Conservation (phyloP, 768 basidiomycete species). For the Lentinula boryana region DNA sequence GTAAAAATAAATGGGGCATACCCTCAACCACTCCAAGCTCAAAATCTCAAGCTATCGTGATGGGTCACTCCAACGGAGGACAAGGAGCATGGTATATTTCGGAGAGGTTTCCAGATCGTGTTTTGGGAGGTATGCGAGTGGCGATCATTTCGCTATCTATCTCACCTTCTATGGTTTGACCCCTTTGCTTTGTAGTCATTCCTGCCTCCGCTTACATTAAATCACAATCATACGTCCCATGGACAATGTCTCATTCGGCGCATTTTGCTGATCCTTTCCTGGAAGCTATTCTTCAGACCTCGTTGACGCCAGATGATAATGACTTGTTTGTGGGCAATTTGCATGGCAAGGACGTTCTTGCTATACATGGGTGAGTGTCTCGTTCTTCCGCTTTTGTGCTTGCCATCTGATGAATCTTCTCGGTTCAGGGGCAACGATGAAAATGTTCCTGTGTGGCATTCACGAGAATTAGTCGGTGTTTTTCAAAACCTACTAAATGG, state of each 20-base stretch:
- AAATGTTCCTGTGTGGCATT: constrained; percentile 87
- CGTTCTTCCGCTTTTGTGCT: background rate
- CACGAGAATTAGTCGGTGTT: constrained; percentile 56
- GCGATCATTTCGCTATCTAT: background rate
- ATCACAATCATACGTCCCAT: constrained; percentile 79
- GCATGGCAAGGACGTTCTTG: constrained; percentile 60
- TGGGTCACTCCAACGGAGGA: constrained; percentile 92
- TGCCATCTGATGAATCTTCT: background rate
- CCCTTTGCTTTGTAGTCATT: constrained; percentile 37
- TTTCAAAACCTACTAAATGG: constrained; percentile 32
- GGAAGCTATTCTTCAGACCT: constrained; percentile 65
- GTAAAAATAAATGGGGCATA: background rate
- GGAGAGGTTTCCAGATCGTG: constrained; percentile 70
- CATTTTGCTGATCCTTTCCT: constrained; percentile 77
- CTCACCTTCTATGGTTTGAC: background rate
- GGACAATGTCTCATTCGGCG: constrained; percentile 59
- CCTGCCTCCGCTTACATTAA: constrained; percentile 84
- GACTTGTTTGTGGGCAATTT: constrained; percentile 82
- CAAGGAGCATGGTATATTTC: constrained; percentile 85
- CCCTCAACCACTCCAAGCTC: constrained; percentile 12
- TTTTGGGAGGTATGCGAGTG: constrained; percentile 45
- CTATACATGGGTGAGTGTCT: constrained; percentile 65
- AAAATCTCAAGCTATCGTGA: constrained; percentile 47
- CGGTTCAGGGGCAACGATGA: constrained; percentile 61
- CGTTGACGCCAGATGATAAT: constrained; percentile 81